These are phyloP conservation scores for Toxicodendron radicans DNA, from an alignment of 345 rosid species.

Conservation along the genomic window DNA sequence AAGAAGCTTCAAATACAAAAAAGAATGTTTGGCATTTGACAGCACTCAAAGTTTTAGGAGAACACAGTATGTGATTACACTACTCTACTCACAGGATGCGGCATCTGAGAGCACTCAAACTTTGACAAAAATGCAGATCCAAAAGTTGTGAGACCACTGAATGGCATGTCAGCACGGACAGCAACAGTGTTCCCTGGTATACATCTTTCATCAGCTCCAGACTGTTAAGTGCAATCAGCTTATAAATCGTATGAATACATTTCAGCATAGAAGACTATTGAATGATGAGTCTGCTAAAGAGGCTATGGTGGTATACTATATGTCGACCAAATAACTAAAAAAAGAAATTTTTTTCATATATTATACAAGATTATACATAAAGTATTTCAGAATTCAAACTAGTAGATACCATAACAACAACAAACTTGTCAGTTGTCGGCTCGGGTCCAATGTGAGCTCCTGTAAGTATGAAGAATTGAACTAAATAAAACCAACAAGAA, in stretches of 20 bases:
- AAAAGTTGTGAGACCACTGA: slow-evolving; percentile 82
- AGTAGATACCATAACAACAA: slow-evolving; percentile 81
- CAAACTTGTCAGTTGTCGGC: slow-evolving; percentile 98
- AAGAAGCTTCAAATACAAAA: slow-evolving; percentile 58
- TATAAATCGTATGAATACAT: not conserved
- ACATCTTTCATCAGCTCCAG: slow-evolving; percentile 96
- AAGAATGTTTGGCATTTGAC: not conserved
- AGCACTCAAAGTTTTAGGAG: not conserved
- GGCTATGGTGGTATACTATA: too few relatives aligned
- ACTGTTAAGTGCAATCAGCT: slow-evolving; percentile 42
- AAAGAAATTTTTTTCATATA: too few relatives aligned
- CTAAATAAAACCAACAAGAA: slow-evolving; percentile 4
- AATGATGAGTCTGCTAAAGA: not conserved
- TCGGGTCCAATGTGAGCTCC: slow-evolving; percentile 99
- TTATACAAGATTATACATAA: too few relatives aligned
- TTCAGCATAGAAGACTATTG: not conserved
- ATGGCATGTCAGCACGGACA: slow-evolving; percentile 96
- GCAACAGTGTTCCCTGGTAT: slow-evolving; percentile 93
- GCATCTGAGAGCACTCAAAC: slow-evolving; percentile 98
- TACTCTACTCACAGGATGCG: slow-evolving; percentile 73
- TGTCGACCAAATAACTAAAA: too few relatives aligned
- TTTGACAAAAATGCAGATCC: slow-evolving; percentile 91
- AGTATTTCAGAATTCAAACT: not conserved
- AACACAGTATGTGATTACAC: slow-evolving; percentile 7
- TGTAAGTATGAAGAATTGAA: slow-evolving; percentile 30